Conservation (phyloP, 2,329 filamentous ascomycete genomes). For the Ophiostoma quercus region DNA sequence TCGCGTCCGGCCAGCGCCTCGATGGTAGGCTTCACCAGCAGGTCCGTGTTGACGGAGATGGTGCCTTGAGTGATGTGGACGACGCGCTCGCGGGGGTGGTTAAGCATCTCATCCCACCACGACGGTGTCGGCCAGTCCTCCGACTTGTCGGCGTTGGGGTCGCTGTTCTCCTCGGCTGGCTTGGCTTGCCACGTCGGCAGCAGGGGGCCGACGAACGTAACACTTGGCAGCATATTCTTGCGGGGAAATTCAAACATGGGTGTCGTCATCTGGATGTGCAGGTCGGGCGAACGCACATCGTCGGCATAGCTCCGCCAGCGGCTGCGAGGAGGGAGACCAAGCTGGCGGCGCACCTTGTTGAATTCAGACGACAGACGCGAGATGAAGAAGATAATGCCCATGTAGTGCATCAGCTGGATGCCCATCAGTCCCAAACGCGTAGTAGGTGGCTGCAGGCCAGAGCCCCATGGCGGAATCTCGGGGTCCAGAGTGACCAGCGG, state of each 20-base stretch:
- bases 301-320: conserved; percentile 35
- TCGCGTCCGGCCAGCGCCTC: conserved; percentile 22
- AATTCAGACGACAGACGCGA: conserved; percentile 31
- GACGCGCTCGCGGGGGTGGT: conserved; percentile 26
- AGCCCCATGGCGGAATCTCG: conserved; percentile 35
- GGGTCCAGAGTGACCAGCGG: conserved; percentile 32
- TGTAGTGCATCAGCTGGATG: conserved; percentile 31
- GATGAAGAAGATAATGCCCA: conserved; percentile 23
- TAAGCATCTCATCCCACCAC: conserved; percentile 30
- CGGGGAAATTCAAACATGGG: conserved; percentile 29
- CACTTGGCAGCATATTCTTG: conserved; percentile 20
- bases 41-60: conserved; percentile 21
- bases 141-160: background rate
- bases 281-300: conserved; percentile 32
- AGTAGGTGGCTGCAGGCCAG: conserved; percentile 30
- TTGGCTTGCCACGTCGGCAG: conserved; percentile 13
- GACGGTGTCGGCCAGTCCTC: conserved; percentile 17
- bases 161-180: background rate
- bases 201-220: conserved; percentile 26
- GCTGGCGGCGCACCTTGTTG: conserved; percentile 32
- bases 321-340: conserved; percentile 33
- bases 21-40: conserved; percentile 27
- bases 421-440: conserved; percentile 30
- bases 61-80: conserved; percentile 29
- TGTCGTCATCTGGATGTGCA: conserved; percentile 36